A percentile compares a stretch with the other conserved stretches of the same genome.
These are phyloP conservation scores for Hypoxylon sp. DNA, from an alignment of 2,329 filamentous ascomycete genomes.

Conservation along the genomic window DNA sequence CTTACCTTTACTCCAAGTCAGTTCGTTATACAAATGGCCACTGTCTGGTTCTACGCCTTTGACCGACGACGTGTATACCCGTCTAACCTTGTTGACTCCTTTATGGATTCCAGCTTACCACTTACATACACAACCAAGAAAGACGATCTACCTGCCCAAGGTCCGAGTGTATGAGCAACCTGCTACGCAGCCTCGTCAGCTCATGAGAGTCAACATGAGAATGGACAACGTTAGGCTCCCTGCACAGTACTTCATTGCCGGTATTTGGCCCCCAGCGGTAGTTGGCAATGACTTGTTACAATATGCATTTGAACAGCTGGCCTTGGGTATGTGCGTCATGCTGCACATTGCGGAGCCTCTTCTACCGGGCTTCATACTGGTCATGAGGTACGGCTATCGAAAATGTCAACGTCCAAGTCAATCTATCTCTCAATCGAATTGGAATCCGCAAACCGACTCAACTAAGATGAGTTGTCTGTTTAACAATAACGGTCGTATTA, in stretches of 20 bases:
- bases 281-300: background rate
- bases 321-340: constrained; percentile 1
- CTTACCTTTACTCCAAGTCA: constrained; percentile 1
- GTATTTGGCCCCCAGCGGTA: constrained; percentile 13
- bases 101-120: constrained; percentile 1
- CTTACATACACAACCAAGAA: background rate
- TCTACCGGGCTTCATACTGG: background rate
- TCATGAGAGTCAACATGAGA: background rate
- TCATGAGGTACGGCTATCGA: background rate
- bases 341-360: constrained; percentile 8
- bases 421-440: background rate
- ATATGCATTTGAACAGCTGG: background rate
- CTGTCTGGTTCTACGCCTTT: background rate
- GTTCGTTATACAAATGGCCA: background rate
- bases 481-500: background rate
- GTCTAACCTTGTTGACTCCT: background rate
- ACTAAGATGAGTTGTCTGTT: background rate
- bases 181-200: background rate
- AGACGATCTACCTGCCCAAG: constrained; percentile 9
- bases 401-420: background rate
- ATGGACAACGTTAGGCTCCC: background rate
- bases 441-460: background rate
- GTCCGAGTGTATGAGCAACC: constrained; percentile 7
- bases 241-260: constrained; percentile 12
- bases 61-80: constrained; percentile 1